Evolutionary conservation across 192 early-diverging fungal species (phyloP).

Genomic region (Rhizophlyctis rosea): DNA sequence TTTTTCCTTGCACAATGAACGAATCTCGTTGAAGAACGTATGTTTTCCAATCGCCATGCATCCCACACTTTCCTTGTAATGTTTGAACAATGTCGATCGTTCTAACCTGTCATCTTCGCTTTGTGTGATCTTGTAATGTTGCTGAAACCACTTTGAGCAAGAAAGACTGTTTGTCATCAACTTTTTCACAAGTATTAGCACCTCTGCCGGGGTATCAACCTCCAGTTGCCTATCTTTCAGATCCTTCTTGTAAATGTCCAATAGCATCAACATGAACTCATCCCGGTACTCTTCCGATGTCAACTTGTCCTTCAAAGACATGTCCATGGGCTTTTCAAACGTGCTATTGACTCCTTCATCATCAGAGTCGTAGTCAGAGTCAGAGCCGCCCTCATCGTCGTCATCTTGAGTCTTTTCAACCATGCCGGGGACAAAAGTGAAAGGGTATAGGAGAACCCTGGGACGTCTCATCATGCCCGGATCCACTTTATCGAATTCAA

Average conservation of each 20-base stretch:
- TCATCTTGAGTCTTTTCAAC: neutral
- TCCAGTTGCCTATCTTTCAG: neutral
- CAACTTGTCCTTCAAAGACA: slow-evolving; percentile 5
- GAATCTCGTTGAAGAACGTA: neutral
- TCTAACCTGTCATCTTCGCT: slow-evolving; percentile 5
- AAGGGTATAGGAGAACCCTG: slow-evolving; percentile 2
- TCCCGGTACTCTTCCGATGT: slow-evolving; percentile 1
- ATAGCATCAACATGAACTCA: slow-evolving; percentile 11
- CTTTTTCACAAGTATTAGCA: neutral
- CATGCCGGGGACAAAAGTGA: neutral
- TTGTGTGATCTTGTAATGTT: slow-evolving; percentile 2
- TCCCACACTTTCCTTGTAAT: neutral
- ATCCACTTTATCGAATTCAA: slow-evolving; percentile 14
- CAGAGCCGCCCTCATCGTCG: neutral
- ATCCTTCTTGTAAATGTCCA: slow-evolving; percentile 1
- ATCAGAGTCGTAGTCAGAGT: neutral
- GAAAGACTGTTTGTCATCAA: neutral
- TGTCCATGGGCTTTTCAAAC: neutral
- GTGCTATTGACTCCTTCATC: neutral
- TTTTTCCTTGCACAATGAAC: neutral
- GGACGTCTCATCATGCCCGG: neutral
- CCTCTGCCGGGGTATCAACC: slow-evolving; percentile 3
- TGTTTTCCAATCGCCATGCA: neutral
- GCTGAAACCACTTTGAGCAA: slow-evolving; percentile 14
- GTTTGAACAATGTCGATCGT: slow-evolving; percentile 1